Conservation (phyloP, 306 rosid genomes). For the Fragaria ananassa region DNA sequence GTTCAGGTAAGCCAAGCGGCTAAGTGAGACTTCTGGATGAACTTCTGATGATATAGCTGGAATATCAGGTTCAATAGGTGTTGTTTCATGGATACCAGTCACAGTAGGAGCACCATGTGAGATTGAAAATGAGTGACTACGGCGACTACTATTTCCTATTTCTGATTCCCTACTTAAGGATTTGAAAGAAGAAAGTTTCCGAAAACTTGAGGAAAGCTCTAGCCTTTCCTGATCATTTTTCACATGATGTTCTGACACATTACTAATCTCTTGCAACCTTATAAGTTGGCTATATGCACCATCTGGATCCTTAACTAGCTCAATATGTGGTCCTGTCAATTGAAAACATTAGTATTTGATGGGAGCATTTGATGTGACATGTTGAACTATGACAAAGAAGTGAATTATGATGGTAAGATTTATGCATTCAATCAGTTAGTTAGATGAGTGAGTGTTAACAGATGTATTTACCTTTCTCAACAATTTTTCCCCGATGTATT, state of each 20-base stretch:
- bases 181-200: constrained; percentile 26
- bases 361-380: background rate
- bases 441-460: background rate
- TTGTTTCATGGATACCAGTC: constrained; percentile 26
- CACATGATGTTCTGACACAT: constrained; percentile 31
- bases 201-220: constrained; percentile 4
- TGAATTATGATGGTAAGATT: background rate
- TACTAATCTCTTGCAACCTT: constrained; percentile 45
- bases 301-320: constrained; percentile 50
- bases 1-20: constrained; percentile 62
- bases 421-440: background rate
- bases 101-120: constrained; percentile 37
- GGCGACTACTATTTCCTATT: constrained; percentile 42
- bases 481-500: constrained; percentile 44
- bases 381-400: background rate
- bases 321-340: constrained; percentile 58
- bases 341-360: background rate
- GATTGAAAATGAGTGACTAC: constrained; percentile 45
- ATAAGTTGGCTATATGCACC: constrained; percentile 74
- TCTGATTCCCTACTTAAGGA: constrained; percentile 58
- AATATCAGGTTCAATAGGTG: constrained; percentile 22
- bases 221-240: constrained; percentile 22
- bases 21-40: constrained; percentile 43
- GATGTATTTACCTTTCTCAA: constrained; percentile 36
- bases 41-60: constrained; percentile 16